These are phyloP conservation scores for Flaveria sonorensis DNA, from an alignment of 129 eudicot species.

Conservation along the genomic window DNA sequence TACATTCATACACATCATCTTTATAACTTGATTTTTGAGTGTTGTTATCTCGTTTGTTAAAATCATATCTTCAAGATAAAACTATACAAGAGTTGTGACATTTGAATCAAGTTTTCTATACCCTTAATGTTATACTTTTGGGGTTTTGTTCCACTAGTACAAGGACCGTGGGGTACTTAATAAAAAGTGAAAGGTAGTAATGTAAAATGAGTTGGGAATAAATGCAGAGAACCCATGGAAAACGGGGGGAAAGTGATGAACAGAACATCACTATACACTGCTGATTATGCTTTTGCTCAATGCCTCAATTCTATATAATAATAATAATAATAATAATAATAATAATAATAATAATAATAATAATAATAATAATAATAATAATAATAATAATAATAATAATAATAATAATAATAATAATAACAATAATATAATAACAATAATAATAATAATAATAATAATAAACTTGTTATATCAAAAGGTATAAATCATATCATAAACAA, in stretches of 20 bases:
- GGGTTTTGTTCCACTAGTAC: constrained; percentile 1
- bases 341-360: too few relatives aligned
- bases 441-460: too few relatives aligned
- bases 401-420: constrained; percentile 32
- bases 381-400: constrained; percentile 1
- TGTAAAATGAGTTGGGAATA: background rate
- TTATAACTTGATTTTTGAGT: background rate
- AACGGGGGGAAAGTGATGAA: constrained; percentile 36
- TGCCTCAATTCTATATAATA: background rate
- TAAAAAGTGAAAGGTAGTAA: constrained; percentile 19
- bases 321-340: constrained; percentile 35
- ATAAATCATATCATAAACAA: too few relatives aligned
- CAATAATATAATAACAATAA: too few relatives aligned
- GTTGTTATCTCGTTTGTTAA: background rate
- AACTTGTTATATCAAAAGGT: too few relatives aligned
- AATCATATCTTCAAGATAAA: background rate
- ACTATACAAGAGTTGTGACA: background rate
- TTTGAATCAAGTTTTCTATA: too few relatives aligned
- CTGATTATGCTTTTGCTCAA: constrained; percentile 32
- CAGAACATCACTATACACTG: background rate
- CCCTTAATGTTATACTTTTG: background rate
- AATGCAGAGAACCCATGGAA: constrained; percentile 41
- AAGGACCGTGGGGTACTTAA: constrained; percentile 25
- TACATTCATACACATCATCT: background rate
- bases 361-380: constrained; percentile 25